Conservation (phyloP, 2,329 filamentous ascomycete species). For the Rosellinia necatrix region DNA sequence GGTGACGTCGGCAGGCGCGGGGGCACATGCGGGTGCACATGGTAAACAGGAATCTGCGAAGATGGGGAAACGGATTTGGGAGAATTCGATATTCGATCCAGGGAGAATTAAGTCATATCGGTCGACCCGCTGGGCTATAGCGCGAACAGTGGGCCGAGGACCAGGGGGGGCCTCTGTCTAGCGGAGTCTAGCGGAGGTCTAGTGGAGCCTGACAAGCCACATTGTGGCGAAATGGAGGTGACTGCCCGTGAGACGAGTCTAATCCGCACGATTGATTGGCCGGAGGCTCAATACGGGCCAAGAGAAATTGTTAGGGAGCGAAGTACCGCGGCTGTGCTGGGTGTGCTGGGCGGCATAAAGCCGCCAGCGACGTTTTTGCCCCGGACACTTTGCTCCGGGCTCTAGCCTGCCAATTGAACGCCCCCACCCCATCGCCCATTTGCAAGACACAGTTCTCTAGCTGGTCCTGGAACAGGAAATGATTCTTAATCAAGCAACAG, state of each 20-base stretch:
- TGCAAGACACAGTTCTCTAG: not conserved
- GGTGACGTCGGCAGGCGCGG: too few species aligned
- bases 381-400: slow-evolving; percentile 28
- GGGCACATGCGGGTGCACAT: not conserved
- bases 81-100: not conserved
- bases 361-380: too few species aligned
- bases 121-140: too few species aligned
- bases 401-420: too few species aligned
- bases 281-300: not conserved
- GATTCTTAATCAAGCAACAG: not conserved
- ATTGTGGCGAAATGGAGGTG: slow-evolving; percentile 1
- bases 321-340: slow-evolving; percentile 8
- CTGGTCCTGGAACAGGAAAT: slow-evolving; percentile 14
- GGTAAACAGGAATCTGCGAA: not conserved
- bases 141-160: too few species aligned
- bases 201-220: slow-evolving; percentile 6
- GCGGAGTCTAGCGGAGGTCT: not conserved
- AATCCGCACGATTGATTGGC: slow-evolving; percentile 5
- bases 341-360: too few species aligned
- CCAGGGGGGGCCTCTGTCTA: too few species aligned
- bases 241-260: not conserved
- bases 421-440: slow-evolving; percentile 4
- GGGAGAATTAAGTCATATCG: slow-evolving; percentile 7
- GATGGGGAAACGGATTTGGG: slow-evolving; percentile 18
- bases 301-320: slow-evolving; percentile 6